A percentile compares a stretch with the other conserved stretches of the same genome.
Conservation (phyloP, 1,284 basidiomycete genomes). For the Moesziomyces sp. region DNA sequence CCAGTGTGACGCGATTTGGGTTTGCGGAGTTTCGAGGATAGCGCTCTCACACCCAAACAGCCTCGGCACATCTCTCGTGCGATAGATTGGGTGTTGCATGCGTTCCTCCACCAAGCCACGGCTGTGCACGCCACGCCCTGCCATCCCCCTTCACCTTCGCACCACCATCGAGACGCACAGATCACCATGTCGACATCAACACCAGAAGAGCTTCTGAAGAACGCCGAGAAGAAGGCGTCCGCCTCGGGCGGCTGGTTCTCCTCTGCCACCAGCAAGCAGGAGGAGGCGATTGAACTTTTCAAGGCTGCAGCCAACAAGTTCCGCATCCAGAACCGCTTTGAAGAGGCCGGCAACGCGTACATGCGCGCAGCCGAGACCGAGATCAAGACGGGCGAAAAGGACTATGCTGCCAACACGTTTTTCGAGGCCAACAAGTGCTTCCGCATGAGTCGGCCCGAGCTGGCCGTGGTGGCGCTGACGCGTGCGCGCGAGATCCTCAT, state of each 20-base stretch:
- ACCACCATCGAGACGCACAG: not conserved
- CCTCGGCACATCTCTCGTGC: not conserved
- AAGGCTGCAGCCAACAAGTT: conserved; percentile 94
- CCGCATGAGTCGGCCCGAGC: conserved; percentile 61
- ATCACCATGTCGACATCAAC: conserved; percentile 54
- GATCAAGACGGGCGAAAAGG: conserved; percentile 62
- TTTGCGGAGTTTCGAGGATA: not conserved
- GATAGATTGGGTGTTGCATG: not conserved
- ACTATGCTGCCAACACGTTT: conserved; percentile 67
- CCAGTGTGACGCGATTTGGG: not conserved
- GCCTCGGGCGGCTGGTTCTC: conserved; percentile 76
- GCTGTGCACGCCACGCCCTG: conserved; percentile 1
- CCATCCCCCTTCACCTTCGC: not conserved
- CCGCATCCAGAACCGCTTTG: conserved; percentile 92
- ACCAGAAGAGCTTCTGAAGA: conserved; percentile 75
- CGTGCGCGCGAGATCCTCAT: conserved; percentile 87
- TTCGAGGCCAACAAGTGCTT: conserved; percentile 67
- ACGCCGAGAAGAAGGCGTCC: conserved; percentile 90
- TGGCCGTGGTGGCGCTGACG: conserved; percentile 88
- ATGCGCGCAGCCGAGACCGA: conserved; percentile 65
- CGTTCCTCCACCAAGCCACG: conserved; percentile 9
- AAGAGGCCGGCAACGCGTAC: conserved; percentile 80
- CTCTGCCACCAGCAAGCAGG: conserved; percentile 54
- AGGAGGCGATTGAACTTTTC: conserved; percentile 93
- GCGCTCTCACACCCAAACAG: not conserved